These are phyloP conservation scores for Colletotrichum graminicola DNA, from an alignment of 2,329 filamentous ascomycete species.

Conservation along the genomic window DNA sequence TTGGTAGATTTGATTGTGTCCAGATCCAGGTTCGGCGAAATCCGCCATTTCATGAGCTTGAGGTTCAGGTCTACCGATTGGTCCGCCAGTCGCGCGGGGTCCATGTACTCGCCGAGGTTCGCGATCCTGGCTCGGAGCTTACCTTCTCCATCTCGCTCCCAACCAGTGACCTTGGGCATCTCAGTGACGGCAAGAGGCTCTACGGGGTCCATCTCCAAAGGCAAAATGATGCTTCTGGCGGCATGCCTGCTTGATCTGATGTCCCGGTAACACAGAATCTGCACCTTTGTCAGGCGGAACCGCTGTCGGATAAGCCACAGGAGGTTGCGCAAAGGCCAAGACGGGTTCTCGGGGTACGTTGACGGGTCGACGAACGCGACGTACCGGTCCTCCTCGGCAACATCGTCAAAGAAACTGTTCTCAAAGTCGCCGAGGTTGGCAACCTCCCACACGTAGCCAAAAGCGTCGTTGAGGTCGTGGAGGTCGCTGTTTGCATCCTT, in stretches of 20 bases:
- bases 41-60: conserved; percentile 99
- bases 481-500: conserved; percentile 41
- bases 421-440: conserved; percentile 84
- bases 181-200: conserved; percentile 59
- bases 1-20: conserved; percentile 90
- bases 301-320: conserved; percentile 86
- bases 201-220: conserved; percentile 67
- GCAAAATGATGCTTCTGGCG: conserved; percentile 83
- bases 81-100: conserved; percentile 87
- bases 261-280: conserved; percentile 92
- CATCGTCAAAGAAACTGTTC: conserved; percentile 84
- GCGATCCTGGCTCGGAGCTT: conserved; percentile 84
- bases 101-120: conserved; percentile 93
- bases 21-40: conserved; percentile 88
- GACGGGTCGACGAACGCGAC: conserved; percentile 93
- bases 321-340: conserved; percentile 93
- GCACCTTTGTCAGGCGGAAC: conserved; percentile 81
- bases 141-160: conserved; percentile 86
- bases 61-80: conserved; percentile 96
- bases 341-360: conserved; percentile 86
- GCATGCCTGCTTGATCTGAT: conserved; percentile 82
- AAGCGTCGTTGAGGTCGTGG: conserved; percentile 41
- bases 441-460: conserved; percentile 79
- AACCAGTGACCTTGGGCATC: conserved; percentile 93
- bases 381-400: conserved; percentile 80